Base-by-base conservation (phyloP, 192 early-diverging fungal species). In the Chytriomyces confervae region DNA sequence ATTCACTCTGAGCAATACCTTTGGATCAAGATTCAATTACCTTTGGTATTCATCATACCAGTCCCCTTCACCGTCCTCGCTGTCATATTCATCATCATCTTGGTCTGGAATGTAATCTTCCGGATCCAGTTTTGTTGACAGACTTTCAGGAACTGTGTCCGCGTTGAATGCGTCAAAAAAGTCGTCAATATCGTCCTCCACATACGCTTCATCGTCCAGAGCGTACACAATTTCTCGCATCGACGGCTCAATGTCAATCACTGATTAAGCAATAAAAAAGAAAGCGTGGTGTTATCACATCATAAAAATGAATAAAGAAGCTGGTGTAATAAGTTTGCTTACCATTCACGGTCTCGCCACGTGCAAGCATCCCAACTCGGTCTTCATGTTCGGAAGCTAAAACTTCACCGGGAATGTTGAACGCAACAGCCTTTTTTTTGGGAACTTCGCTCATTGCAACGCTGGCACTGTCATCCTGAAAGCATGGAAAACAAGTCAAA, bases 171-270 rank as follows among this genome's bases (percentile, higher is more conserved):
- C 82, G 27, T 87, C 92, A 79, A 99, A 91, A 76, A 96, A 96
- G 68, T 97, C 95, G 47, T 91, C 94, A 20, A 93, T 67, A 7
- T 90, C 91, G 8, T 94, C 92, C 18, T 93, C 94, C 43, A 94
- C 90, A 75, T 93, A 95, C 9, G 90, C 95, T 9, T 94, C 94
- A 75, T 97, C 94, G n/a, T 97, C 94, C 72, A 99, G 86, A 5
- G 96, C 96, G 76, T 97, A 94, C 64, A 99, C 79, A 0, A 91
- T 91, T 86, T 97, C 94, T 74, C 97, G 92, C 72, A 98, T 81
- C 51, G 89, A 86, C 46, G 88, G 89, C 74, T 94, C 93, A 85
- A 96, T 91, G 62, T 93, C 91, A 10, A 95, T 91, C 73, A 92
- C 89, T 60, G 75, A 80, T 36, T 61, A 57, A 24, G 24, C 23